A percentile compares a stretch with the other conserved stretches of the same genome.
phyloP scores from a whole-genome alignment of 352 stramenopile species.

The Thraustochytrium striatum region DNA sequence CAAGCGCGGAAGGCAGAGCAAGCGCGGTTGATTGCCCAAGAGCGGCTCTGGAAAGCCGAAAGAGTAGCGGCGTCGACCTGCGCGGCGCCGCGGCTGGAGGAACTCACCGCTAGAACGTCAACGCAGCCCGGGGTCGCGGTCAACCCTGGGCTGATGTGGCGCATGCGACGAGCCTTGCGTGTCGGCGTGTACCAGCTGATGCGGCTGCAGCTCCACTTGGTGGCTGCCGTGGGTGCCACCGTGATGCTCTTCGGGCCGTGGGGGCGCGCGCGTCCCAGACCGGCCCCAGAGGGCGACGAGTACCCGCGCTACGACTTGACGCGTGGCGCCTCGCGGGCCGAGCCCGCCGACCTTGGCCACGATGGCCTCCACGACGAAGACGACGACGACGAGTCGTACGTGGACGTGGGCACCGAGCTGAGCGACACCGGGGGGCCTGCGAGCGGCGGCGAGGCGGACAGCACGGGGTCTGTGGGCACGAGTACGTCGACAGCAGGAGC shows the following conservation, averaged over 20 bases:
- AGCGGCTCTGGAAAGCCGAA: neutral
- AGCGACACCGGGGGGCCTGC: neutral
- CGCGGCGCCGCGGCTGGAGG: neutral
- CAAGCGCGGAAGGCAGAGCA: neutral
- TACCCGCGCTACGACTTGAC: too few species aligned
- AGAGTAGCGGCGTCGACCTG: neutral
- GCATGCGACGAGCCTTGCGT: too few species aligned
- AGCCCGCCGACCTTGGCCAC: too few species aligned
- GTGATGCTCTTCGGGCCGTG: neutral
- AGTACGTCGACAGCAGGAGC: conserved; percentile 38
- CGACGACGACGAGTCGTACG: neutral
- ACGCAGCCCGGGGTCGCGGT: too few species aligned
- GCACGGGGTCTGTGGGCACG: neutral
- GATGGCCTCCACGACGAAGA: too few species aligned
- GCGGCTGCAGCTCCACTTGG: neutral
- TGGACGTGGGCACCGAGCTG: neutral
- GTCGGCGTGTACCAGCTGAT: neutral
- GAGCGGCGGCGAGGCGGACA: neutral
- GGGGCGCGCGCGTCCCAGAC: neutral
- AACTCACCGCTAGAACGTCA: neutral
- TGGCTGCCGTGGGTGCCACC: neutral
- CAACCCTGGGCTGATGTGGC: too few species aligned
- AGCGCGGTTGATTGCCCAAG: neutral
- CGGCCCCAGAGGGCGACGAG: too few species aligned
- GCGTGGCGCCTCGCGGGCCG: too few species aligned